Evolutionary conservation across 768 basidiomycete genomes (phyloP), one percentile per base, ranked within the genome.

Genomic region (Mycena pura): DNA sequence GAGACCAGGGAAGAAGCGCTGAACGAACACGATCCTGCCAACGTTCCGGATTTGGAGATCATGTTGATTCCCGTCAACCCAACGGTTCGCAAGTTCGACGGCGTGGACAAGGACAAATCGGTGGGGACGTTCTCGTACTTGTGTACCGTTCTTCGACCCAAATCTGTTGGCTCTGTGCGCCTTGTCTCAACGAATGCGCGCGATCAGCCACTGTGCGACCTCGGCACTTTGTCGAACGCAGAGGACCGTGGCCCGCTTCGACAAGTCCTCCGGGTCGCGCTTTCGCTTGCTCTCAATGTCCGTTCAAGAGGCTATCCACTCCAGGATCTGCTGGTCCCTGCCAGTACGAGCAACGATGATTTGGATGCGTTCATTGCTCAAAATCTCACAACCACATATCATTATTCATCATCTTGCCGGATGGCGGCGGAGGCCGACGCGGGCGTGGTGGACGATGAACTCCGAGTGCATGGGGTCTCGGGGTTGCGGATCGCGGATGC

Each of bases 111-210:
- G 32, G 11, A 28, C 17, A 28, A 28, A 2, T 13, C 19, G 15
- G 22, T 19, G 2, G 43, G 44, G 17, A 13, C 39, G 5, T 38
- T 38, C 17, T 27, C 43, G 5, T 22, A 31, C 28, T n/a, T 53
- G n/a, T 3, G 6, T 15, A 44, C 54, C 9, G 39, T 66, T 21
- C 57, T 72, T 22, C 59, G 71, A 39, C 76, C 73, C 19, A 57
- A 60, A 51, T 64, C 60, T 6, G 34, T 21, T 14, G 70, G 72
- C 4, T 47, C 56, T 10, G 64, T 74, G 1, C 68, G 65, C 3
- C 67, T 75, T 11, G 34, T 52, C 3, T 78, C 78, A 0, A 32
- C 60, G 11, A 68, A 77, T 49, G 70, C 80, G 1, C 67, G 55
- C 21, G 71, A 60, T 7, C 57, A 58, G 11, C 78, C 77, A 2